Percentiles rank a stretch among this genome's conserved stretches.
phyloP scores from a whole-genome alignment of 75 land plant species.

The Selaginella moellendorffii region DNA sequence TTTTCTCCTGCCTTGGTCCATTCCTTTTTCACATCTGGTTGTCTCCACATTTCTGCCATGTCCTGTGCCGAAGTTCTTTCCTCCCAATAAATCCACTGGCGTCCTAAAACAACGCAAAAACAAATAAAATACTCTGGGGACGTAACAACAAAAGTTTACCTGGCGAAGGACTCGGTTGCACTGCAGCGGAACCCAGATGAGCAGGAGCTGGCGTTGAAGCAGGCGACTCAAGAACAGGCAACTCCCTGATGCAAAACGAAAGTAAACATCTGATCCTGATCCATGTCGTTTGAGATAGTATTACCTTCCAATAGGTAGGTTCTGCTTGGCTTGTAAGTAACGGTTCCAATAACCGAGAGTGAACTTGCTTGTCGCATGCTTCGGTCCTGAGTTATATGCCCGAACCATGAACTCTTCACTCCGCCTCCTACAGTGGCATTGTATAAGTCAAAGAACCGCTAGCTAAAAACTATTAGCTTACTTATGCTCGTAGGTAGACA shows the following conservation, averaged over 20 bases:
- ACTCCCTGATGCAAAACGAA: neutral
- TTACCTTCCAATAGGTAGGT: conserved; percentile 37
- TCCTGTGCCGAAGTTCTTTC: conserved; percentile 50
- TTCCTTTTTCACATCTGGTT: conserved; percentile 45
- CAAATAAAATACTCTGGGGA: too few species aligned
- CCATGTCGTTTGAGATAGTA: too few species aligned
- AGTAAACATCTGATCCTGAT: too few species aligned
- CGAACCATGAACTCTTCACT: conserved; percentile 76
- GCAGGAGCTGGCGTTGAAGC: neutral
- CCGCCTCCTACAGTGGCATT: conserved; percentile 43
- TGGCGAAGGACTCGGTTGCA: neutral
- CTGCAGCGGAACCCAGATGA: neutral
- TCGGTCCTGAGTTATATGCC: conserved; percentile 67
- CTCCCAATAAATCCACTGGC: conserved; percentile 58
- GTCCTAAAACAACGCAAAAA: too few species aligned
- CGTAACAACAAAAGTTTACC: neutral
- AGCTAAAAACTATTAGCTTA: conserved; percentile 19
- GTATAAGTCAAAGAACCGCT: neutral
- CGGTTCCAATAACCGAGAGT: conserved; percentile 54
- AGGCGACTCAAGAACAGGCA: neutral
- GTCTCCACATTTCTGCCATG: conserved; percentile 69
- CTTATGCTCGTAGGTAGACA: conserved; percentile 65
- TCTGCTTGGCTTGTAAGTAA: conserved; percentile 65
- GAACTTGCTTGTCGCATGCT: conserved; percentile 54
- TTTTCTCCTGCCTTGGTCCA: conserved; percentile 65